Conservation (phyloP, 2,329 filamentous ascomycete genomes). For the Cyphellophora attinorum region DNA sequence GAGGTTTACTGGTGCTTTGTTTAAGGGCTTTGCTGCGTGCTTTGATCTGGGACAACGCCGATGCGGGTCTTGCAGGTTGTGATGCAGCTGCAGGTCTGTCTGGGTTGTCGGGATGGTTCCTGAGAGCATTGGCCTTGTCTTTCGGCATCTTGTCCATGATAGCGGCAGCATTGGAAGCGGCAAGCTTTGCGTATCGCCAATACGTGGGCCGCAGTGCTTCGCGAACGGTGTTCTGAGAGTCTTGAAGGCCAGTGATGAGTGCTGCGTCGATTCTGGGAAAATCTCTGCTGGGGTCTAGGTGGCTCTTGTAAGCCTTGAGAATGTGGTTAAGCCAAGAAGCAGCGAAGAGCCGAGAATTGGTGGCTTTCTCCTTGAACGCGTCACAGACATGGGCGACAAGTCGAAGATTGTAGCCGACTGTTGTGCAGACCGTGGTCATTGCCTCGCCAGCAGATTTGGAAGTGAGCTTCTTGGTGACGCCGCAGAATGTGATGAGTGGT, state of each 20-base stretch:
- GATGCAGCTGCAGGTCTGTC: constrained; percentile 21
- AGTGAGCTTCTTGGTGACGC: constrained; percentile 83
- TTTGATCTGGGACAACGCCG: constrained; percentile 16
- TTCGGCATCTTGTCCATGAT: constrained; percentile 71
- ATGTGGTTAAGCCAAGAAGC: constrained; percentile 77
- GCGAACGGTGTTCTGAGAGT: constrained; percentile 82
- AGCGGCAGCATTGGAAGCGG: constrained; percentile 70
- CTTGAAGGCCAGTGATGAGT: constrained; percentile 77
- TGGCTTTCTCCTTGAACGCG: constrained; percentile 87
- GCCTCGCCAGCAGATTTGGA: constrained; percentile 73
- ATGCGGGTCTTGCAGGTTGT: constrained; percentile 11
- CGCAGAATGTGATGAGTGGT: constrained; percentile 79
- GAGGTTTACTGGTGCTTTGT: constrained; percentile 10
- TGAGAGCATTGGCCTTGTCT: constrained; percentile 68
- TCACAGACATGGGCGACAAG: constrained; percentile 77
- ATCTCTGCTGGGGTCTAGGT: constrained; percentile 76
- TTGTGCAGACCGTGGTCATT: constrained; percentile 70
- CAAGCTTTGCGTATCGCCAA: constrained; percentile 71
- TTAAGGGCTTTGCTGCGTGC: constrained; percentile 3
- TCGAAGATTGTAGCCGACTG: constrained; percentile 68
- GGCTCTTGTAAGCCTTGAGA: constrained; percentile 64
- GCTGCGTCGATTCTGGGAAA: constrained; percentile 78
- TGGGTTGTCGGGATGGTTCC: constrained; percentile 72
- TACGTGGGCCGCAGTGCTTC: constrained; percentile 78
- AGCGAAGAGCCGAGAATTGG: constrained; percentile 70